Percentiles rank a stretch among this genome's conserved stretches.
Evolutionary conservation across 139 green algal species (phyloP).

Genomic region (Chlamydomonas sp.): DNA sequence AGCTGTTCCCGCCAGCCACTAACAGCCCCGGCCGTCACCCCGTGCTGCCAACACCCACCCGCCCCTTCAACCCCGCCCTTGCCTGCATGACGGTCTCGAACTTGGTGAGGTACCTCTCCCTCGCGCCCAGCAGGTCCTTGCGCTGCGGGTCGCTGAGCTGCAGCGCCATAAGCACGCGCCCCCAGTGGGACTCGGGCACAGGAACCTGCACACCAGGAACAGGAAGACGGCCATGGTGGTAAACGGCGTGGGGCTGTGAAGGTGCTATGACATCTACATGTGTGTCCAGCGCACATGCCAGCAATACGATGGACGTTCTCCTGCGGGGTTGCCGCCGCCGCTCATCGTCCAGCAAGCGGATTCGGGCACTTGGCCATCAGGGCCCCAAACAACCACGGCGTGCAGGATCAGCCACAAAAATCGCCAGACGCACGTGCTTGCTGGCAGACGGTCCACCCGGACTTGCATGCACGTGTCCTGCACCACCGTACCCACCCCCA

Average conservation of each 20-base stretch:
- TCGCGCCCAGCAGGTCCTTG: conserved; percentile 33
- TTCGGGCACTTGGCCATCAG: neutral
- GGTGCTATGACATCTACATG: too few species aligned
- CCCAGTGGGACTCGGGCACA: conserved; percentile 29
- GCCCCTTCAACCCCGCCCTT: neutral
- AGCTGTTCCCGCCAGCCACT: too few species aligned
- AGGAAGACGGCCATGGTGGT: too few species aligned
- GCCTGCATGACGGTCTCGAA: conserved; percentile 36
- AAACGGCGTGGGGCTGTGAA: too few species aligned
- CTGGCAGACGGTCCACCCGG: neutral
- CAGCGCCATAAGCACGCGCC: conserved; percentile 26
- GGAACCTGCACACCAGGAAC: neutral
- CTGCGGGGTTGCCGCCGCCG: too few species aligned
- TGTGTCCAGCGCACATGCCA: too few species aligned
- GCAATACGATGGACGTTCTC: too few species aligned
- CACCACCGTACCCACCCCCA: neutral
- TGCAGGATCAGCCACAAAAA: neutral
- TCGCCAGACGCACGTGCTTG: too few species aligned
- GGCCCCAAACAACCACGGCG: neutral
- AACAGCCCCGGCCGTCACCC: too few species aligned
- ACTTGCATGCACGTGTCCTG: neutral
- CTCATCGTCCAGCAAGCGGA: too few species aligned
- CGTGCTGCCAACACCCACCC: too few species aligned
- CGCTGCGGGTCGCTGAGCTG: conserved; percentile 27
- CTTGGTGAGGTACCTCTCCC: conserved; percentile 30